phyloP scores from a whole-genome alignment of 176 grass and related monocot genomes.

The Melocanna baccifera region DNA sequence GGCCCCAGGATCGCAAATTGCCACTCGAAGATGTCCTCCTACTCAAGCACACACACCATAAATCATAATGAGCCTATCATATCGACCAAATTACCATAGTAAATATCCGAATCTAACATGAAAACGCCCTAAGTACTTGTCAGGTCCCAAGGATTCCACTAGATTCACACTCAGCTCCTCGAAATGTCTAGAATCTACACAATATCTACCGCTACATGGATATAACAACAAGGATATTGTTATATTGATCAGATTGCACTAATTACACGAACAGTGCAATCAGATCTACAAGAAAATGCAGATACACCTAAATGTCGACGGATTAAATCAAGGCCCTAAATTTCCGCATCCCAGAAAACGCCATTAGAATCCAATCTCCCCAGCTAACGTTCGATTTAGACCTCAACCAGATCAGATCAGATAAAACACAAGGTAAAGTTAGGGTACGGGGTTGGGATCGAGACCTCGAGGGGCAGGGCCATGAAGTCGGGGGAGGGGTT shows the following conservation, averaged over 20 bases:
- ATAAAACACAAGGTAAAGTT: not conserved
- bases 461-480: conserved; percentile 87
- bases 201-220: not conserved
- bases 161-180: not conserved
- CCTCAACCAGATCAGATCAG: not conserved
- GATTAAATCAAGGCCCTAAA: not conserved
- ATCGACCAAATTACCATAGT: not conserved
- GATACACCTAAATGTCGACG: not conserved
- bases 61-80: not conserved
- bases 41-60: not conserved
- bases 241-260: not conserved
- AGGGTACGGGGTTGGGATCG: conserved; percentile 7
- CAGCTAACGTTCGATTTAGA: not conserved
- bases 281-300: conserved; percentile 27
- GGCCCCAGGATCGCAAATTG: conserved; percentile 95
- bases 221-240: not conserved
- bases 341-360: not conserved
- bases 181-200: not conserved
- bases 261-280: not conserved
- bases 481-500: conserved; percentile 95
- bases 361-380: conserved; percentile 4
- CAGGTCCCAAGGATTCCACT: not conserved
- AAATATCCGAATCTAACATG: not conserved
- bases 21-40: conserved; percentile 99
- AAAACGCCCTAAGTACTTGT: not conserved